Evolutionary conservation across 495 filamentous ascomycete genomes (phyloP), one percentile per base, ranked within the genome.

Genomic region (Apodospora peruviana): DNA sequence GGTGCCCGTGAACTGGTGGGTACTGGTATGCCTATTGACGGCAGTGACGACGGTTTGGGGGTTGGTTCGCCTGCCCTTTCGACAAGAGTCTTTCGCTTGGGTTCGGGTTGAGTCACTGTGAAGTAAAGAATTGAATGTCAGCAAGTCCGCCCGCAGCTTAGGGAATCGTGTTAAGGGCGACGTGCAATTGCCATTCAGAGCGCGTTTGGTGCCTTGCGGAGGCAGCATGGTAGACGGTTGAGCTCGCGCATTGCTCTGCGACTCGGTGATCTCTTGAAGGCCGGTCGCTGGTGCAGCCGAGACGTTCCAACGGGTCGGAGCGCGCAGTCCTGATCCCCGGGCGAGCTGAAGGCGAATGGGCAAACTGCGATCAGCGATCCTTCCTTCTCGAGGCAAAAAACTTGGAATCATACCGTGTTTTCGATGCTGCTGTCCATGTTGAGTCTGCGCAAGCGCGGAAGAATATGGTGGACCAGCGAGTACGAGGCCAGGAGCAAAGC

Each of bases 231-330:
- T 70, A 48, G 74, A 66, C 24, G 73, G 62, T 21, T 75, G 73
- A 12, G 80, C 76, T 51, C 87, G 82, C 49, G 80, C 71, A 68
- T 93, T 93, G 52, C 71, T 81, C 46, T 82, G 74, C 3, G 87
- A 86, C 3, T 81, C 74, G 47, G 79, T 65, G 40, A 70, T 67
- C 52, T 75, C 70, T 40, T 67, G 56, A 18, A 74, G 60, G 12
- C 56, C 62, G 38, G 27, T 50, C 14, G 29, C 38, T 19, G 27
- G 9, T 16, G 48, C 37, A 20, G 44, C 27, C 27, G 58, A 22
- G 29, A 40, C 22, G 3, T 42, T 45, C 32, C 53, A 53, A 39
- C 43, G 53, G 43, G 19, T 45, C 1, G 57, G 57, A 1, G 51
- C 50, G 14, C 52, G 55, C n/a, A 61, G 45, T 4, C 52, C 48